Percentiles rank a stretch among this genome's conserved stretches.
These are phyloP conservation scores for Furcasterigmium furcatum DNA, from an alignment of 2,329 filamentous ascomycete genomes.

Conservation along the genomic window DNA sequence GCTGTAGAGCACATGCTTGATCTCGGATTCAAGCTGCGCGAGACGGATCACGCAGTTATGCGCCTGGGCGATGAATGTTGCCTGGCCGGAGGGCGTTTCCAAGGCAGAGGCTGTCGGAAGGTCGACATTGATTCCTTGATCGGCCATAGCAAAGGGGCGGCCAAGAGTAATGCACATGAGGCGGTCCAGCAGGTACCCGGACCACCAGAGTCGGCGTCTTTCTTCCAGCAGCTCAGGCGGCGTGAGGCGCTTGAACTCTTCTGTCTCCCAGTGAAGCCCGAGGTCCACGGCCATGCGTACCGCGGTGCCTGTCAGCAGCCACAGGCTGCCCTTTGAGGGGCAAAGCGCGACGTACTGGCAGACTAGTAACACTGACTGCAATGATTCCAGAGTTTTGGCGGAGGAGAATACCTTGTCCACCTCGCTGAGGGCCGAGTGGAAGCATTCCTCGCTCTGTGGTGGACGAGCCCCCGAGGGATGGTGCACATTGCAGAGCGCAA, in stretches of 20 bases:
- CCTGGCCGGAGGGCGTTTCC: too few species aligned
- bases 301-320: conserved; percentile 27
- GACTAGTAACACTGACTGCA: conserved; percentile 22
- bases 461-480: conserved; percentile 17
- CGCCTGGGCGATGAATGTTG: too few species aligned
- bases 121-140: conserved; percentile 18
- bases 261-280: conserved; percentile 27
- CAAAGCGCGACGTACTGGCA: conserved; percentile 24
- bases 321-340: conserved; percentile 25
- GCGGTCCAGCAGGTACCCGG: conserved; percentile 22
- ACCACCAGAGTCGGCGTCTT: conserved; percentile 20
- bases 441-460: conserved; percentile 27
- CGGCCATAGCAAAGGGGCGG: conserved; percentile 21
- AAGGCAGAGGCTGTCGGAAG: too few species aligned
- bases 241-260: conserved; percentile 12
- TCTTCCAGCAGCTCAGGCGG: conserved; percentile 17
- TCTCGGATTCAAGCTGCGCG: conserved; percentile 27
- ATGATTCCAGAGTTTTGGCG: conserved; percentile 24
- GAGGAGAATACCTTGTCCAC: conserved; percentile 24
- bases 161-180: conserved; percentile 21
- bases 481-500: conserved; percentile 23
- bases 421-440: conserved; percentile 22
- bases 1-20: conserved; percentile 25
- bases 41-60: too few species aligned
- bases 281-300: conserved; percentile 25